Conservation (phyloP, 306 rosid species). For the Begonia masoniana region DNA sequence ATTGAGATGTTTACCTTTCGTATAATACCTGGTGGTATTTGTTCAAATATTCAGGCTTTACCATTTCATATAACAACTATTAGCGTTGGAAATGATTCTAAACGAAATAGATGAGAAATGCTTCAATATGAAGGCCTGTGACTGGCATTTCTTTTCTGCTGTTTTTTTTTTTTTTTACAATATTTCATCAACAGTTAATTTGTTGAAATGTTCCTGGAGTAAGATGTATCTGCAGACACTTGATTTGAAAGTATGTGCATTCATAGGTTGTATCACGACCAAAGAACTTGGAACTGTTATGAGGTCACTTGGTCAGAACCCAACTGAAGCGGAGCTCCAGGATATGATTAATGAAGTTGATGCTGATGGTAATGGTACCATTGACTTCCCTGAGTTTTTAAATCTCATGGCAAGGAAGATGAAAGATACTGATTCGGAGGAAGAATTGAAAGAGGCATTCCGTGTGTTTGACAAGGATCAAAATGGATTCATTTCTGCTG, state of each 20-base stretch:
- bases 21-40: too few species aligned
- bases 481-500: conserved; percentile 83
- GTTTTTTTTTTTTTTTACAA: too few species aligned
- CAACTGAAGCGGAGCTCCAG: conserved; percentile 75
- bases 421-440: conserved; percentile 74
- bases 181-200: too few species aligned
- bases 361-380: conserved; percentile 72
- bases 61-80: too few species aligned
- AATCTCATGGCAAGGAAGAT: conserved; percentile 80
- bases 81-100: too few species aligned
- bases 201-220: too few species aligned
- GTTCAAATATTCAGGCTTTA: too few species aligned
- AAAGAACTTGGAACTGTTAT: conserved; percentile 76
- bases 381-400: conserved; percentile 71
- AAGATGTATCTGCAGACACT: too few species aligned
- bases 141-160: too few species aligned
- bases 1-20: too few species aligned
- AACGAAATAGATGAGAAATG: too few species aligned
- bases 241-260: not conserved
- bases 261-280: conserved; percentile 62
- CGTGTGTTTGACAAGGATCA: conserved; percentile 81
- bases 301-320: conserved; percentile 80
- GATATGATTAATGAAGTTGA: conserved; percentile 85
- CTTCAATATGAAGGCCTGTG: too few species aligned
- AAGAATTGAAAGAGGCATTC: conserved; percentile 82